Evolutionary conservation across 805 yeast genomes (phyloP), one percentile per base, ranked within the genome.

Genomic region (Candida hungchunana): DNA sequence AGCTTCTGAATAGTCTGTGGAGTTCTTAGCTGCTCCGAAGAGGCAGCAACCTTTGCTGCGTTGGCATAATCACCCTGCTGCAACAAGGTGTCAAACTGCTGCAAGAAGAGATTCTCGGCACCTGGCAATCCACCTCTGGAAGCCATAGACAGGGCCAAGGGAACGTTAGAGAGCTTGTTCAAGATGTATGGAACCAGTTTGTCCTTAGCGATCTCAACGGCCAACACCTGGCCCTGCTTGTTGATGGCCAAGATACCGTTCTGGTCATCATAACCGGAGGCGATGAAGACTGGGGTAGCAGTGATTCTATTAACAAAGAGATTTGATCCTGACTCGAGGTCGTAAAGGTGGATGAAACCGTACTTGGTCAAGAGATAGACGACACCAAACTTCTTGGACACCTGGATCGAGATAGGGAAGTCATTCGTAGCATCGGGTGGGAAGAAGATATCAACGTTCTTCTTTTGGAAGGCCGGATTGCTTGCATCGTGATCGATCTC

Each of bases 41-140:
- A 81, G 11, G 97, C 97, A 25, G 98, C 98, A 41, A 90, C 85
- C 65, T 87, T 87, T 32, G 97, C 98, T 36, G 98, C 98, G 51
- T 81, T 80, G 38, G 79, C 71, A 57, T 88, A 93, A 59, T 88
- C 93, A 50, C 96, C 96, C 50, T 79, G 78, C 47, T 77, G 75
- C 53, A 93, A 71, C 52, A 81, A 73, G 59, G 79, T 79, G 55
- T 88, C 94, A 66, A 93, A 93, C 64, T 90, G 97, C 64, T 88
- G 95, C 41, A 73, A 66, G 63, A 93, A 89, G 45, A 93, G 71
- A 53, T 79, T 80, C 60, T 93, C 99, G 32, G 97, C 98, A 48
- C 99, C 99, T 28, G 96, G 93, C 55, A 93, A 76, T 2, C 96
- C 96, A 56, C 96, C 97, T 62, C 97, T 83, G 4, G 96, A 77